Evolutionary conservation across 2,329 filamentous ascomycete species (phyloP), one percentile per base, ranked within the genome.

Genomic region (Ophiocordyceps camponoti-saundersi): DNA sequence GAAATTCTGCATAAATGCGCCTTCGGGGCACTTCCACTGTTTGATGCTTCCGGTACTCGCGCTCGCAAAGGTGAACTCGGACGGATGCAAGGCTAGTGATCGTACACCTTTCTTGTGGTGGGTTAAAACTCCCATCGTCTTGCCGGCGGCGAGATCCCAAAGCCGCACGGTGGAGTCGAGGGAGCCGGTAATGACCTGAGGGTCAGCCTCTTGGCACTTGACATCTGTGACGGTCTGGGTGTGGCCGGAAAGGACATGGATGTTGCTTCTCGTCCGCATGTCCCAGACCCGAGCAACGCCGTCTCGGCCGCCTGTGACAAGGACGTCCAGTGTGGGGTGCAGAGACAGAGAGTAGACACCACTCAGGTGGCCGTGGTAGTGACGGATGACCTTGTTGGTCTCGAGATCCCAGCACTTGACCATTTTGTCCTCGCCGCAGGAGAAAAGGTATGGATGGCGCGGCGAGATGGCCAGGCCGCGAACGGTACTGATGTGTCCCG

Each of bases 381-480:
- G 88, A 39, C 90, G 79, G 59, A 96, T 95, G 50, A 98, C 92
- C 65, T 95, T 95, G 70, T 98, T 98, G n/a, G 90, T 95, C 65
- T 98, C 92, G 53, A 98, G 69, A 68, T 98, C 92, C 92, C 92
- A 98, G 67, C 92, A 98, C 66, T 98, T 98, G 51, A 98, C 92
- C 89, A 95, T 95, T 70, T 98, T 98, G 63, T 98, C 92, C 65
- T 98, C 92, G 49, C 87, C 93, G 59, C 92, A 98, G 12, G 88
- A 95, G 65, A 98, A 98, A 11, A 98, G 75, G 60, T 98, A 98
- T 0, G 92, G 93, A 65, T 98, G 92, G 44, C 92, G 73, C 16
- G 89, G 85, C 20, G 87, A 95, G 8, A 98, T 86, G 0, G 90
- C 92, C 44, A 98, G 73, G 2, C 92, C 92, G 46, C 89, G 80